Evolutionary conservation across 2,329 filamentous ascomycete genomes (phyloP), one percentile per base, ranked within the genome.

Genomic region (Dendrostoma leiphaemia): DNA sequence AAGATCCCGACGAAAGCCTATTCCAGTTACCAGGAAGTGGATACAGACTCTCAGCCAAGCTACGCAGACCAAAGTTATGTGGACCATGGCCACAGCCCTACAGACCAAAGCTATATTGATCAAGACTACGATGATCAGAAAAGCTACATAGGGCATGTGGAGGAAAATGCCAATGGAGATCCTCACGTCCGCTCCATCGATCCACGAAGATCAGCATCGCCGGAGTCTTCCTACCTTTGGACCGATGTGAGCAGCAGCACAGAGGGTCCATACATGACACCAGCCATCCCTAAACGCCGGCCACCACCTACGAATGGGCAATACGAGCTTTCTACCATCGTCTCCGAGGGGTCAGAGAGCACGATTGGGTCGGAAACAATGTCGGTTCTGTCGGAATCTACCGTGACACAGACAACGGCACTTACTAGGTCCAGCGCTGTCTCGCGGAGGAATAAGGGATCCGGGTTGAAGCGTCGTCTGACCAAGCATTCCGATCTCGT

Each of bases 401-500:
- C 79, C 3, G 62, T 82, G 29, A 83, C 81, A 3, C 79, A 82
- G 57, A 75, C 75, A 9, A 80, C 79, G 7, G 68, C 69, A 31
- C 64, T 80, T 53, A 80, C 77, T 6, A 75, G 74, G 60, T 77
- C 73, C 26, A 74, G 72, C 17, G 73, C 69, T 54, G 60, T 72
- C 59, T 79, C 73, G 58, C 74, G 69, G 54, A 74, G 67, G 71
- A 75, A 76, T 21, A 62, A 79, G 74, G 58, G 57, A 17, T 71
- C 79, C 1, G 79, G 76, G 40, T 74, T 90, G 31, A 90, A 88
- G 68, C 83, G 90, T 59, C 84, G 89, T 56, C 79, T 96, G 35
- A 96, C 92, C 4, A 96, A 90, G 56, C 92, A 97, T 70, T 91
- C 91, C 15, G 94, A 99, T 69, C 78, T 99, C 23, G 90, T 99